Evolutionary conservation across 371 early-diverging fungal species (phyloP).

Genomic region (Mucor saturninus): DNA sequence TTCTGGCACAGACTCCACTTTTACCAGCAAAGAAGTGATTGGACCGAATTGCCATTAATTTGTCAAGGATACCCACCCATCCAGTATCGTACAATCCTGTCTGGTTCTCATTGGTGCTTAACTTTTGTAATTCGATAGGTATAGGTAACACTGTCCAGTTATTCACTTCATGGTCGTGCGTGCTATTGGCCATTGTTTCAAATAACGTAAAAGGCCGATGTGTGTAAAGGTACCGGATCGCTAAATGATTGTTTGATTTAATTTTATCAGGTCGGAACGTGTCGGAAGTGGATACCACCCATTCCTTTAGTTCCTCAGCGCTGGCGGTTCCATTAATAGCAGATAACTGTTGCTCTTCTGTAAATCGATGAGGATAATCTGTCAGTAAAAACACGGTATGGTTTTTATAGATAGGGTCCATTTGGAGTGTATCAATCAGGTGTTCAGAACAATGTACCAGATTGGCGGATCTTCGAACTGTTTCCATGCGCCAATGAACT

Average conservation of each 20-base stretch:
- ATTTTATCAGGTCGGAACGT: conserved; percentile 40
- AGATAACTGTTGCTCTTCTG: conserved; percentile 30
- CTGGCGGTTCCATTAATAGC: background rate
- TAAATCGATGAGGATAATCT: conserved; percentile 52
- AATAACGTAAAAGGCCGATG: conserved; percentile 37
- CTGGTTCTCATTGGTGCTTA: conserved; percentile 54
- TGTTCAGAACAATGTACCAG: conserved; percentile 44
- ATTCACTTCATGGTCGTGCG: background rate
- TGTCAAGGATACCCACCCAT: conserved; percentile 52
- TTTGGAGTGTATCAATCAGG: conserved; percentile 30
- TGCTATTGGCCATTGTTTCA: background rate
- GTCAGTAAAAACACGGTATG: conserved; percentile 41
- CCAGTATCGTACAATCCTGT: conserved; percentile 41
- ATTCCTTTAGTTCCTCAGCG: background rate
- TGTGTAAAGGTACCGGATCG: conserved; percentile 39
- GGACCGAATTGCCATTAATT: conserved; percentile 53
- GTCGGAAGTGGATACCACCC: conserved; percentile 23
- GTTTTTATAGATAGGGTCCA: conserved; percentile 13
- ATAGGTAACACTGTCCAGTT: background rate
- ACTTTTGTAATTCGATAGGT: conserved; percentile 40
- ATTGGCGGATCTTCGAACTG: conserved; percentile 39
- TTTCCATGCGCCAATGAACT: conserved; percentile 60
- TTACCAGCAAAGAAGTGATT: conserved; percentile 53
- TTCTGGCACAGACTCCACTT: conserved; percentile 47
- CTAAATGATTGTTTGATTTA: conserved; percentile 42